Evolutionary conservation across 139 green algal genomes (phyloP), one percentile per base, ranked within the genome.

Genomic region (Chlorella sp.): DNA sequence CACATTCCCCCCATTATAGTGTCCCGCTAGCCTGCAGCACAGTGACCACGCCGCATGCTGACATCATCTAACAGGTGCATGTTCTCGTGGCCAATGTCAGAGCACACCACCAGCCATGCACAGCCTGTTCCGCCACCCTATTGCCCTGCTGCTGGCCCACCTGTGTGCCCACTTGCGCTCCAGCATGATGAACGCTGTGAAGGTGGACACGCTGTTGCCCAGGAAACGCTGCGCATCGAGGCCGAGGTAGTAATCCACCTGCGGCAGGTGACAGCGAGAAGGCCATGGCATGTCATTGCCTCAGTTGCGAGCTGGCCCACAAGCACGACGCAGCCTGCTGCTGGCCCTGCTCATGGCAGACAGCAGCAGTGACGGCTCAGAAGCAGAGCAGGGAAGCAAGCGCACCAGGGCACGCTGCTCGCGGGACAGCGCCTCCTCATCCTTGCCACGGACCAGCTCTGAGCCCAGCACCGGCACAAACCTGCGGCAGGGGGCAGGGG

Each of bases 121-220:
- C 13, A 12, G 30, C 65, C 13, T n/a, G 15, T 28, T 0, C 39
- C 36, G 38, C 7, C 23, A 26, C 2, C 11, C 6, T 13, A 41
- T 11, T 17, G 2, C 71, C 26, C 38, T 12, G 13, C 41, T 21
- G 1, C 28, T 20, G 16, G 69, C 65, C 7, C 51, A 73, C 65
- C 69, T 87, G 28, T 34, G n/a, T 7, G 47, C 30, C 65, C 63
- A 74, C 44, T 70, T 34, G 26, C 82, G 64, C 51, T 81, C 69
- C 18, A 87, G 25, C 6, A 87, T 83, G 30, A 87, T 32, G 23
- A 87, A 64, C 7, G 82, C 82, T 4, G 82, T 84, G 47, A 87
- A 87, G 2, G 82, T 87, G 11, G 70, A 84, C 21, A 87, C 82
- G 6, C 39, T 73, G 68, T 87, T 87, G 44, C 82, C 82, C 23